Base-by-base conservation (phyloP, 2,329 filamentous ascomycete species). In the Ophiostoma populinum region DNA sequence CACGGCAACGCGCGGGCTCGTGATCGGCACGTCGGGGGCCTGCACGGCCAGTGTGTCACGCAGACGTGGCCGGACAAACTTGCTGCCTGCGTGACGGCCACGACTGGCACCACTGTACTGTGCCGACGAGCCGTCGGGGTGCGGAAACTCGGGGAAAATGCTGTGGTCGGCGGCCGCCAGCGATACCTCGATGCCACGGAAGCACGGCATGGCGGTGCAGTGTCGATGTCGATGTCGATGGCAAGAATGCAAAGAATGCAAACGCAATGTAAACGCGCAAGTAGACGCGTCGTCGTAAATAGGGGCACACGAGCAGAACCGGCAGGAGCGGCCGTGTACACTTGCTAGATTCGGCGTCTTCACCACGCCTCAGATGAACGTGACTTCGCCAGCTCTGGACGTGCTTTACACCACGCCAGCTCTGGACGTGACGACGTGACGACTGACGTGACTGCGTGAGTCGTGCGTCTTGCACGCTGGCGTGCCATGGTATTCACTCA, bases 121-220 rank as follows among this genome's bases (percentile, higher is more conserved):
- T 28, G 60, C 54, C 12, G 60, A 65, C 0, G 60, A 59, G 33
- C 55, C 57, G 33, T 69, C 63, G 1, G 65, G 65, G 41, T 71
- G 65, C 15, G 64, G 62, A 44, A 65, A 70, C 45, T 74, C 68
- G 11, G 61, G 59, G 3, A 72, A 54, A 8, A 51, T 44, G 3
- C 51, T 49, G 12, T 53, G 46, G 27, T 56, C 51, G 13, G 56
- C 46, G 1, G 42, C 37, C 8, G 38, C 42, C 25, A 70, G 47
- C 3, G 56, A 59, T 17, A 69, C 39, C 19, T 65, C 56, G 34
- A 69, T 53, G 8, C 62, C 63, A 17, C 60, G 57, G 35, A 67
- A 57, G 38, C 47, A 57, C 12, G 65, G 65, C 65, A 69, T 69
- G 15, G 30, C n/a, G 13, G 8, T 6, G 6, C 3, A 27, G 25